phyloP scores from a whole-genome alignment of 2,329 filamentous ascomycete genomes.

The Rutstroemia sp. region DNA sequence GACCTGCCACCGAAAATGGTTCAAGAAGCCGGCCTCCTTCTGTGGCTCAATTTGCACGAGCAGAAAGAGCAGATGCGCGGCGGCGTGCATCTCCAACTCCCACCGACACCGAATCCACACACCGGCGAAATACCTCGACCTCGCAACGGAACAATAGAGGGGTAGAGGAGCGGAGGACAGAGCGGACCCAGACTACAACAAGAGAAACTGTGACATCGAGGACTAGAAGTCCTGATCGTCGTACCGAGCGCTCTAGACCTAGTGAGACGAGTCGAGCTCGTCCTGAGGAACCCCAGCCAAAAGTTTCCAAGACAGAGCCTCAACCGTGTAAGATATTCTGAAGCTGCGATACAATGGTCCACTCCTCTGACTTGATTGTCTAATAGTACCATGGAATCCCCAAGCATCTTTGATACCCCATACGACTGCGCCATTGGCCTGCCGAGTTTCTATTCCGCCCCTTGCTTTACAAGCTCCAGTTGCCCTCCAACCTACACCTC shows the following conservation, averaged over 20 bases:
- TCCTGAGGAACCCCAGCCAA: constrained; percentile 23
- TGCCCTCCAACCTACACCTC: constrained; percentile 56
- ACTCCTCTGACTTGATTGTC: constrained; percentile 6
- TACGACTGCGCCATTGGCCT: constrained; percentile 45
- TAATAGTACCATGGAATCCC: constrained; percentile 62
- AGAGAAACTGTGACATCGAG: constrained; percentile 55
- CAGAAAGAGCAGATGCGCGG: constrained; percentile 20
- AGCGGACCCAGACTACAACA: constrained; percentile 50
- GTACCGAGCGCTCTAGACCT: constrained; percentile 16
- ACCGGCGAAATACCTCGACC: constrained; percentile 52
- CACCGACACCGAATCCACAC: constrained; percentile 30
- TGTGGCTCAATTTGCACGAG: constrained; percentile 18
- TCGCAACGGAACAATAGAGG: constrained; percentile 42
- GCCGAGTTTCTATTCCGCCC: constrained; percentile 55
- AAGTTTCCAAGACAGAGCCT: constrained; percentile 38
- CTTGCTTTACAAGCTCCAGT: constrained; percentile 67
- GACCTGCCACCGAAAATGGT: constrained; percentile 25
- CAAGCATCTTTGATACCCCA: constrained; percentile 65
- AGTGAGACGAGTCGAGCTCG: constrained; percentile 20
- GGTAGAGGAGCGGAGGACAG: constrained; percentile 43
- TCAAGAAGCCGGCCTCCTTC: constrained; percentile 26
- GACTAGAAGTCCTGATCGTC: constrained; percentile 48
- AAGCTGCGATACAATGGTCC: background rate
- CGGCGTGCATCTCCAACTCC: constrained; percentile 23
- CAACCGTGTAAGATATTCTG: constrained; percentile 37